phyloP scores from a whole-genome alignment of 352 stramenopile genomes.

The Globisporangium radiosum region DNA sequence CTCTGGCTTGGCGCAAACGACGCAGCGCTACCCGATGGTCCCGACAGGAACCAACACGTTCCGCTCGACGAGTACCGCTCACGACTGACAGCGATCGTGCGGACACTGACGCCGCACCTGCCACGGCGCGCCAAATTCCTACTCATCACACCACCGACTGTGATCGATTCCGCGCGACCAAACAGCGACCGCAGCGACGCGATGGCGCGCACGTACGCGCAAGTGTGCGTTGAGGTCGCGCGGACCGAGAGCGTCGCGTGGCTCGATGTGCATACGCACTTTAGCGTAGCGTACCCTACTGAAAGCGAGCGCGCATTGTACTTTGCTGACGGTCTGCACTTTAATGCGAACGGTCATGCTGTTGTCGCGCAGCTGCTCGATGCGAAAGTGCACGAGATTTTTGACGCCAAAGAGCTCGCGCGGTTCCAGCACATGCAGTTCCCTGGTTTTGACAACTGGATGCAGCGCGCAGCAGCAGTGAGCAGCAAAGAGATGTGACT shows the following conservation, averaged over 20 bases:
- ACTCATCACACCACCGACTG: constrained; percentile 45
- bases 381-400: constrained; percentile 19
- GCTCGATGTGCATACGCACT: constrained; percentile 44
- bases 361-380: constrained; percentile 34
- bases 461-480: neutral
- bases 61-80: constrained; percentile 34
- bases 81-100: constrained; percentile 33
- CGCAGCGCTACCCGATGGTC: constrained; percentile 23
- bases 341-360: constrained; percentile 36
- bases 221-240: constrained; percentile 33
- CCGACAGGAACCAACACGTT: constrained; percentile 29
- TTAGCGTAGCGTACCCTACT: constrained; percentile 24
- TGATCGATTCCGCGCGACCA: constrained; percentile 32
- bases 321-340: constrained; percentile 51
- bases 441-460: constrained; percentile 4
- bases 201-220: constrained; percentile 31
- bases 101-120: constrained; percentile 9
- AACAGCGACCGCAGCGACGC: constrained; percentile 39
- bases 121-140: constrained; percentile 27
- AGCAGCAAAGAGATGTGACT: no score
- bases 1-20: constrained; percentile 68
- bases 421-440: constrained; percentile 28
- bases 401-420: constrained; percentile 15
- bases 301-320: constrained; percentile 19
- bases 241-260: constrained; percentile 16